These are phyloP conservation scores for carrot (Daucus carota) DNA, from an alignment of 129 eudicot species.

Conservation along the genomic window DNA sequence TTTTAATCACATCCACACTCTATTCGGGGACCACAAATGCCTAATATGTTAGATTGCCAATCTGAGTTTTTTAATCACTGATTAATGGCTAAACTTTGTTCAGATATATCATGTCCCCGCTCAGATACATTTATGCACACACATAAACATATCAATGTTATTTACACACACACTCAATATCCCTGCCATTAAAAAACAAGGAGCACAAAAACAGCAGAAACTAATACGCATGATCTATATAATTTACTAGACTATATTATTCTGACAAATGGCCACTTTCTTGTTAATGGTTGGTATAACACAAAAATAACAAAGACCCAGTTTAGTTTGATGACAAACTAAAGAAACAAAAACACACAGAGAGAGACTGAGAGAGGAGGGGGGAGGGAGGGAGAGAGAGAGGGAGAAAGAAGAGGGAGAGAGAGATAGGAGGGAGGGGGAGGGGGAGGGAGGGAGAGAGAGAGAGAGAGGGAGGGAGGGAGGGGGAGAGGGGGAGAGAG, in stretches of 20 bases:
- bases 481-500: neutral
- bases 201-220: neutral
- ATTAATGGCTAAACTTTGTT: neutral
- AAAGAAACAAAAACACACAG: neutral
- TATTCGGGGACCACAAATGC: neutral
- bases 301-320: neutral
- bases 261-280: neutral
- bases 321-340: too few species aligned
- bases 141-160: neutral
- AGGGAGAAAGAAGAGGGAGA: neutral
- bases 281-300: neutral
- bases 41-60: neutral
- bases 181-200: too few species aligned
- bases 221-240: neutral
- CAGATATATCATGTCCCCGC: neutral
- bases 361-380: neutral
- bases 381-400: neutral
- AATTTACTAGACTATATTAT: neutral
- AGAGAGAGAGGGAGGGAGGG: neutral
- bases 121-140: conserved; percentile 6
- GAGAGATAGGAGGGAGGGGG: neutral
- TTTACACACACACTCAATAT: neutral
- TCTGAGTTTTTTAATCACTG: neutral
- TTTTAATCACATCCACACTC: too few species aligned
- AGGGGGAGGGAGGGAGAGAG: neutral